Evolutionary conservation across 352 stramenopile genomes (phyloP), one percentile per base, ranked within the genome.

Genomic region (Globisporangium yorkense): DNA sequence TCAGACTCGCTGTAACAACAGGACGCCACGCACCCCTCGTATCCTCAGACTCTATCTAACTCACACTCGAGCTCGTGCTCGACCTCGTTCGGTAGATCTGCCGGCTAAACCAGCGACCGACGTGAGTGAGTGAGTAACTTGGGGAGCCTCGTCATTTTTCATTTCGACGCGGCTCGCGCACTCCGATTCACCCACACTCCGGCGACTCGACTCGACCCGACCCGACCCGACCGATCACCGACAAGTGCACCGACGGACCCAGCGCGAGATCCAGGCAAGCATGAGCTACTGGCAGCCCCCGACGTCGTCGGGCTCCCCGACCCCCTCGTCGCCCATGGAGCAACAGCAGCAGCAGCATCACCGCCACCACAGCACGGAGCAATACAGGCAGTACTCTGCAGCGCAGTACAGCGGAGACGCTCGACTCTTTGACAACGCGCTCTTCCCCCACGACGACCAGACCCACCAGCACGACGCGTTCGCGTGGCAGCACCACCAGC

Each of bases 281-380:
- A 59, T 59, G 54, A 59, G 54, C 45, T 59, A 45, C 20, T 59
- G 54, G 54, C 54, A 47, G 3, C 41, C 41, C n/a, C n/a, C 41
- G 18, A 47, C 48, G 18, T 48, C 24, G 1, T 49, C 52, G 31
- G 8, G 15, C 20, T 53, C 54, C 43, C 21, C 54, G 20, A 40
- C 41, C 39, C 49, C 51, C 31, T 39, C 51, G 21, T 15, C 51
- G 16, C 18, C 41, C 41, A 47, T 47, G 41, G 41, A 47, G 18
- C 16, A 44, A 15, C 49, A 54, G 24, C 24, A 54, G 16, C 29
- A 39, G 24, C n/a, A 27, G 29, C 35, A 41, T 13, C 21, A 40
- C 8, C 35, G 48, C 12, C 15, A 46, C n/a, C 39, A 44, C 13
- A 12, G 7, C 10, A 33, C 51, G 8, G 46, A 51, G 16, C 49